Evolutionary conservation across 192 early-diverging fungal species (phyloP), one percentile per base, ranked within the genome.

Genomic region (Physocladia obscura): DNA sequence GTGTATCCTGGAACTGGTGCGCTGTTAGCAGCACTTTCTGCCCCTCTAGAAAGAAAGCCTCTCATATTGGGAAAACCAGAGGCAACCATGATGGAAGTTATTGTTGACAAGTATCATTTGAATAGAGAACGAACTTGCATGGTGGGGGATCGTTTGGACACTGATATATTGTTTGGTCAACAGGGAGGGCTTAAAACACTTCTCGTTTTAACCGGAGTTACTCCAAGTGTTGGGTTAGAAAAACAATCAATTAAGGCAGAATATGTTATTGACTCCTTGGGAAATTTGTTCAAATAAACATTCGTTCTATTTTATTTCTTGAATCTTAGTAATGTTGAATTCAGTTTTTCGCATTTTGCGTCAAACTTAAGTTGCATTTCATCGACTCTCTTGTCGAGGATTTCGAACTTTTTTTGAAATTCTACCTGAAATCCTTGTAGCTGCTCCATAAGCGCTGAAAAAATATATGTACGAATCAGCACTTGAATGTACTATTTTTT

Each of bases 131-230:
- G 89, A 49, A 94, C 95, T 3, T 95, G 91, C 77, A 99, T 99
- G 97, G 89, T 99, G 44, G 97, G 97, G 27, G 97, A 99, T 47
- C 76, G 94, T 29, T 79, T 98, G 38, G 91, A 96, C 76, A 99
- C 97, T 2, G 97, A 99, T 77, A 95, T 99, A 69, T 85, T 85
- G 32, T 99, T 99, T 79, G 97, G 97, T 35, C 87, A 88, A 52
- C 71, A 85, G 21, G 94, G 94, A 64, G 88, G 89, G n/a, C 74
- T 94, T 32, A 85, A 81, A 50, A 99, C 97, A 0, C 77, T 99
- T 61, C 85, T 93, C 57, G 95, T 98, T 27, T 81, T 99, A 77
- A 96, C 95, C 5, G 95, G 94, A 27, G 80, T 84, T 8, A 81
- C 82, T 2, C 64, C 76, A 13, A 19, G 35, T 4, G 64, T 64